Evolutionary conservation across 176 grass and related monocot species (phyloP), one percentile per base, ranked within the genome.

Genomic region (Oryza rufipogon): DNA sequence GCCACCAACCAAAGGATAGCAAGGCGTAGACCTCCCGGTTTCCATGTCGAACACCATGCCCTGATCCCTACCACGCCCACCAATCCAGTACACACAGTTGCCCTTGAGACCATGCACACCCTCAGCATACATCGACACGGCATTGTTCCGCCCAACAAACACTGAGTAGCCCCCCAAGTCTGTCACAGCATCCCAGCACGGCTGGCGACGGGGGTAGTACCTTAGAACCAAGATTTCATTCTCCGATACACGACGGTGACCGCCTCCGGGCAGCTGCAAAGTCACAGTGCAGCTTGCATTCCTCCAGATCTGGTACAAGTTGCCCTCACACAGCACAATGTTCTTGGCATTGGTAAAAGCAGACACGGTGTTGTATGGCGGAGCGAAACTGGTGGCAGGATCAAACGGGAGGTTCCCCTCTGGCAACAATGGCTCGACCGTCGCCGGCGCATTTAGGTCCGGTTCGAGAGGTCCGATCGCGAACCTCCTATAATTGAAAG

Each of bases 11-110:
- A 16, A 30, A 32, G 84, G 70, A 79, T 65, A 80, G 80, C 89
- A 90, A 1, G 70, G 80, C 2, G 70, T 44, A 16, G 89, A 90
- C 64, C 84, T 90, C 75, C 80, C 84, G 0, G 80, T 83, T 25
- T 74, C 70, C 89, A 90, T 90, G 84, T 90, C 89, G 19, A 90
- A 90, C 4, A 90, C 89, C 89, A 90, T 90, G 38, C 88, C 88
- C 22, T 87, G 88, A 82, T 87, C 84, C 39, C 88, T 87, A 2
- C 88, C 84, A n/a, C 89, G 81, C 12, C 89, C 89, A 19, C 84
- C 89, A 7, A 90, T 90, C 89, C 89, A 87, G 19, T 90, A 90
- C 1, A 90, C 89, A 6, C 49, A 84, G 44, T 90, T 90, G 1
- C 85, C 84, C 42, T 16, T 87, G 12, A 90, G 64, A 20, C 75